Conservation (phyloP, 768 basidiomycete genomes). For the Leccinum fibrillosum region DNA sequence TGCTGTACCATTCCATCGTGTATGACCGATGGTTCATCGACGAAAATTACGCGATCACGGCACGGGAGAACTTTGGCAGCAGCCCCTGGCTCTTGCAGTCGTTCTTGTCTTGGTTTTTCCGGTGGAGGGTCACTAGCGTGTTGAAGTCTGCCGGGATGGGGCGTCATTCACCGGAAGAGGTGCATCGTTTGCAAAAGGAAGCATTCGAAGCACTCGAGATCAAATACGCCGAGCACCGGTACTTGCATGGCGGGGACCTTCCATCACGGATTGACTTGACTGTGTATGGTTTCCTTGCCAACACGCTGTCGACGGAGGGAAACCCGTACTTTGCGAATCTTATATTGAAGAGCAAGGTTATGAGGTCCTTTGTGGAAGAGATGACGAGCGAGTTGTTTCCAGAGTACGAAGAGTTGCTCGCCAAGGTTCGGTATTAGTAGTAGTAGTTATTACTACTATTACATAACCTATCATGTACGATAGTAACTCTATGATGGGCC, state of each 20-base stretch:
- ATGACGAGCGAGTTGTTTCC: slow-evolving; percentile 29
- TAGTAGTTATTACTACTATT: not conserved
- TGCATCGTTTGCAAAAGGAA: slow-evolving; percentile 28
- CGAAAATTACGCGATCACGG: slow-evolving; percentile 21
- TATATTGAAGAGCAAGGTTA: slow-evolving; percentile 17
- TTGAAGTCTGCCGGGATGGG: slow-evolving; percentile 28
- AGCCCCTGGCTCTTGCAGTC: slow-evolving; percentile 18
- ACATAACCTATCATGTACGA: not conserved
- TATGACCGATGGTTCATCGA: slow-evolving; percentile 31
- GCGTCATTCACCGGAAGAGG: slow-evolving; percentile 32
- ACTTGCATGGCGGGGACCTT: slow-evolving; percentile 22
- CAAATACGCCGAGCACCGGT: slow-evolving; percentile 23
- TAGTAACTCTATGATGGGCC: not conserved
- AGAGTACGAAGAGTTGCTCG: slow-evolving; percentile 23
- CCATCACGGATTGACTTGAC: slow-evolving; percentile 31
- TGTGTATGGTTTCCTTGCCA: slow-evolving; percentile 31
- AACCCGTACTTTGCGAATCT: slow-evolving; percentile 29
- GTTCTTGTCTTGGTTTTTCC: slow-evolving; percentile 22
- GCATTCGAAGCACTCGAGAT: slow-evolving; percentile 29
- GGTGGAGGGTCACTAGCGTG: slow-evolving; percentile 13
- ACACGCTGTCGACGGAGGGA: slow-evolving; percentile 15
- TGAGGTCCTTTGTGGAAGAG: slow-evolving; percentile 19
- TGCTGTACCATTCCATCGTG: slow-evolving; percentile 27
- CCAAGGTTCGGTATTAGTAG: not conserved
- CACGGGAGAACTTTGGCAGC: slow-evolving; percentile 13